These are phyloP conservation scores for Tetradesmus lagerheimii DNA, from an alignment of 139 green algal genomes.

Conservation along the genomic window DNA sequence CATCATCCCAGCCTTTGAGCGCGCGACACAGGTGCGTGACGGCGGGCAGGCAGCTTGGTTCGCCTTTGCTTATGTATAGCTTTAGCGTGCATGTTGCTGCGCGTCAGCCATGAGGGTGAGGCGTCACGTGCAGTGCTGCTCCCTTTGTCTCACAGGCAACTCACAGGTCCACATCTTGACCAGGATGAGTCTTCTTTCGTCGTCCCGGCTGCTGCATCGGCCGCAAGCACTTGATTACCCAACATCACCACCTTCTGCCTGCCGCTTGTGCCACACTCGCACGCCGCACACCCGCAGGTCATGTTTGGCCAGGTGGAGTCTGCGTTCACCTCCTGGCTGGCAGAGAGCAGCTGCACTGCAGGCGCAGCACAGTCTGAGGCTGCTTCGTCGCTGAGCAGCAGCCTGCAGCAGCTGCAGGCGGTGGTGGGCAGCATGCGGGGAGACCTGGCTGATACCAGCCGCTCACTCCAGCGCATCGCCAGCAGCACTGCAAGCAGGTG, in stretches of 20 bases:
- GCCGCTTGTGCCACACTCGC: not conserved
- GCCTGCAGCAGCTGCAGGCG: conserved; percentile 44
- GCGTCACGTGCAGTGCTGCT: too few relatives aligned
- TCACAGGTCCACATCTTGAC: too few relatives aligned
- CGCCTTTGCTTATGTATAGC: too few relatives aligned
- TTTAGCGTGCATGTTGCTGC: too few relatives aligned
- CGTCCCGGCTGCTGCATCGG: too few relatives aligned
- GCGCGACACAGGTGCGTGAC: conserved; percentile 65
- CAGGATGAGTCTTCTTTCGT: too few relatives aligned
- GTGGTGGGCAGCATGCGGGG: conserved; percentile 32
- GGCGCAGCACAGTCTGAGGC: not conserved
- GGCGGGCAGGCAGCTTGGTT: too few relatives aligned
- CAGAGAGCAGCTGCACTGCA: conserved; percentile 68
- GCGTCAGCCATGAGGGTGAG: too few relatives aligned
- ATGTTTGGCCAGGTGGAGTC: conserved; percentile 77
- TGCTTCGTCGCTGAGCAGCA: not conserved
- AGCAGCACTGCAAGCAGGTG: conserved; percentile 11
- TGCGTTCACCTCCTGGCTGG: conserved; percentile 72
- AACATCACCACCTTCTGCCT: too few relatives aligned
- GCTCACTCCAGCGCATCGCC: conserved; percentile 2
- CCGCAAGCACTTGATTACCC: too few relatives aligned
- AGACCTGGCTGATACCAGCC: conserved; percentile 19
- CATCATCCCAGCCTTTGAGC: conserved; percentile 86
- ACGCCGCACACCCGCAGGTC: not conserved
- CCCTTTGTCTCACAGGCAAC: too few relatives aligned